Conservation (phyloP, 2,329 filamentous ascomycete genomes). For the Fusarium miscanthi region DNA sequence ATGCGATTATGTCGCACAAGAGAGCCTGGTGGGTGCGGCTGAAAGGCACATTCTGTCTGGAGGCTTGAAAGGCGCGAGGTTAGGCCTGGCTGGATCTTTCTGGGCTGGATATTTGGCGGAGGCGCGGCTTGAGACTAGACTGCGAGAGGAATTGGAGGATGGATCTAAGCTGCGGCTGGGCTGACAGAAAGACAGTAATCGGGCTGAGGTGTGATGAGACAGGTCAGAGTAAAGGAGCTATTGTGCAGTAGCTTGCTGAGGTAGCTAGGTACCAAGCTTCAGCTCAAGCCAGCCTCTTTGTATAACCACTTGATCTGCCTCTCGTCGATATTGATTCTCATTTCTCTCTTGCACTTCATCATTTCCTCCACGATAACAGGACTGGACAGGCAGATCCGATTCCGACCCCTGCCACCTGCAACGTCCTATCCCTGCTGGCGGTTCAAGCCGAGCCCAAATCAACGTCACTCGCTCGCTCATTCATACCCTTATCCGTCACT, state of each 20-base stretch:
- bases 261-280: background rate
- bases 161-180: slow-evolving; percentile 33
- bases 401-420: background rate
- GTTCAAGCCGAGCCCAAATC: slow-evolving; percentile 34
- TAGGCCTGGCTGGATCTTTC: slow-evolving; percentile 35
- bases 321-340: slow-evolving; percentile 1
- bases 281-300: background rate
- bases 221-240: background rate
- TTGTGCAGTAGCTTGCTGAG: background rate
- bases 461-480: slow-evolving; percentile 29
- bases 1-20: background rate
- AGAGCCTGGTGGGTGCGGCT: slow-evolving; percentile 13
- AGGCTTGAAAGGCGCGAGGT: slow-evolving; percentile 27
- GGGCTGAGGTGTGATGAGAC: slow-evolving; percentile 27
- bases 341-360: slow-evolving; percentile 17
- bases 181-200: slow-evolving; percentile 24
- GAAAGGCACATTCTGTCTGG: slow-evolving; percentile 10
- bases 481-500: slow-evolving; percentile 23
- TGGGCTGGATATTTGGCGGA: slow-evolving; percentile 39
- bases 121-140: slow-evolving; percentile 36
- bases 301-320: slow-evolving; percentile 5
- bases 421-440: slow-evolving; percentile 13
- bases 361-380: background rate
- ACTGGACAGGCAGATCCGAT: background rate
- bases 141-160: slow-evolving; percentile 24